Percentiles rank a stretch among this genome's conserved stretches.
These are phyloP conservation scores for Parachaetomium inaequale DNA, from an alignment of 495 filamentous ascomycete genomes.

Conservation along the genomic window DNA sequence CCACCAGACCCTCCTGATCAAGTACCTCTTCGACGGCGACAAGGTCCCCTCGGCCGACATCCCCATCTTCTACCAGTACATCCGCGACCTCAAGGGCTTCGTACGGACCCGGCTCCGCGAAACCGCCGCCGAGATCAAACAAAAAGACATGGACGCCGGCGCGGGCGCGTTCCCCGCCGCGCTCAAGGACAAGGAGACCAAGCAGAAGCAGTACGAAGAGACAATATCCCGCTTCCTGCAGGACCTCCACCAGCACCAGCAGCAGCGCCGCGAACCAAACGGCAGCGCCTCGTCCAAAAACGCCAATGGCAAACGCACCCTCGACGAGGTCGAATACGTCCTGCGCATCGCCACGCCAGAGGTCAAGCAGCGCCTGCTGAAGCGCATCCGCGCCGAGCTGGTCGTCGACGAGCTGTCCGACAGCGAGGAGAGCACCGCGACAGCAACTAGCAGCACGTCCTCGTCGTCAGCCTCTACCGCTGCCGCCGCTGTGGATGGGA, in stretches of 20 bases:
- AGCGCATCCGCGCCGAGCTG: conserved; percentile 49
- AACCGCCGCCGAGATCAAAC: conserved; percentile 54
- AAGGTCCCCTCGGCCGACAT: conserved; percentile 63
- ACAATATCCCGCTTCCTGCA: conserved; percentile 47
- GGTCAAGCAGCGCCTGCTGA: conserved; percentile 45
- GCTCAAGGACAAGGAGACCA: conserved; percentile 43
- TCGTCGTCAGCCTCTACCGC: conserved; percentile 25
- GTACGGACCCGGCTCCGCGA: conserved; percentile 61
- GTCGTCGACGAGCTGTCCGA: conserved; percentile 46
- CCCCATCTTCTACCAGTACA: conserved; percentile 61
- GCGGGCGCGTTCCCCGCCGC: conserved; percentile 37
- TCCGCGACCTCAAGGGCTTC: conserved; percentile 66
- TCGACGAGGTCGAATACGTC: conserved; percentile 48
- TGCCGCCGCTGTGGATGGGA: background rate
- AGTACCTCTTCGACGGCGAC: conserved; percentile 68
- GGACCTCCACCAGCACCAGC: conserved; percentile 29
- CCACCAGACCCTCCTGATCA: conserved; percentile 75
- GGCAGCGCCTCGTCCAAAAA: conserved; percentile 14
- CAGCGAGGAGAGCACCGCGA: conserved; percentile 35
- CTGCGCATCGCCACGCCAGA: conserved; percentile 41
- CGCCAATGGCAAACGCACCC: conserved; percentile 36
- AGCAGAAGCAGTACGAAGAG: conserved; percentile 52
- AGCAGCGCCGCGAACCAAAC: conserved; percentile 10
- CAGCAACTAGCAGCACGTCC: conserved; percentile 31
- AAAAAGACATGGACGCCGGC: conserved; percentile 47